Conservation (phyloP, 768 basidiomycete genomes). For the Lactifluus echinatus region DNA sequence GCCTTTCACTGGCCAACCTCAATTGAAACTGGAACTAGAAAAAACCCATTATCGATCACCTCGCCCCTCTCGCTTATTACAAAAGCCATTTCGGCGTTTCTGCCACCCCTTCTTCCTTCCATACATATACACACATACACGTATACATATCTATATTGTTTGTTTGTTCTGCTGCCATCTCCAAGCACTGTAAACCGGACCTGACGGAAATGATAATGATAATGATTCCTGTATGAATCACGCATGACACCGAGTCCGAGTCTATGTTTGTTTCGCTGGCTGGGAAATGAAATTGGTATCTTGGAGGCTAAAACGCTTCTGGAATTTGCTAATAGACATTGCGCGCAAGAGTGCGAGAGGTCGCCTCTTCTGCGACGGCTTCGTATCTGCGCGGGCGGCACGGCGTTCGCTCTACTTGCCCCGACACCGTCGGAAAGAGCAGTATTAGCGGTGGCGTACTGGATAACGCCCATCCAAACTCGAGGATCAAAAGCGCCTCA, state of each 20-base stretch:
- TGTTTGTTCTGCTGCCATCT: not conserved
- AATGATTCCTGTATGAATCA: not conserved
- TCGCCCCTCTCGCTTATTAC: too few species aligned
- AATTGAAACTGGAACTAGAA: not conserved
- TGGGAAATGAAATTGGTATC: too few species aligned
- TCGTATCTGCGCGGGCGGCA: too few species aligned
- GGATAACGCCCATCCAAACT: not conserved
- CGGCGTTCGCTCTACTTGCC: too few species aligned
- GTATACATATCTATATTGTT: not conserved
- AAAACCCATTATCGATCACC: too few species aligned
- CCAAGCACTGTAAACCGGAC: not conserved
- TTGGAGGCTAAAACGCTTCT: too few species aligned
- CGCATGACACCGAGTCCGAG: too few species aligned
- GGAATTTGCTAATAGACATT: too few species aligned
- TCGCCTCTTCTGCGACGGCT: too few species aligned
- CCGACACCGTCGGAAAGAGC: not conserved
- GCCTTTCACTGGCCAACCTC: not conserved
- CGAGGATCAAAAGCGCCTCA: not conserved
- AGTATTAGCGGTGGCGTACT: not conserved
- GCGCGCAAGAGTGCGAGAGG: too few species aligned
- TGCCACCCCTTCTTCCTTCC: not conserved
- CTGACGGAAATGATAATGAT: conserved; percentile 8
- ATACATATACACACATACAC: too few species aligned
- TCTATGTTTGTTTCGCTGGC: too few species aligned
- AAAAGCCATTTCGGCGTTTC: not conserved